Conservation (phyloP, 768 basidiomycete species). For the Boletales sp. region DNA sequence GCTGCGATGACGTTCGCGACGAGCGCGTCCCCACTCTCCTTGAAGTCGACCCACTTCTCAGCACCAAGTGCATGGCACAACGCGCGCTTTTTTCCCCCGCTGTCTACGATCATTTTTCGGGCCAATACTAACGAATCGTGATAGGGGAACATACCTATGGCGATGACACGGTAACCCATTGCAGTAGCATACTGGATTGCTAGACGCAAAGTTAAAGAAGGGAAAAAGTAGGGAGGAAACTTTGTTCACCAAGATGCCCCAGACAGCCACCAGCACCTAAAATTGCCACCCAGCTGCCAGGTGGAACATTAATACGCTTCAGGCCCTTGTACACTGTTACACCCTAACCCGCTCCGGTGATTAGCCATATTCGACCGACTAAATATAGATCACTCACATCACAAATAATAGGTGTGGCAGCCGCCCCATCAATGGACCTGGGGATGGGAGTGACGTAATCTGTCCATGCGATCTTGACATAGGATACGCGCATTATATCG, state of each 20-base stretch:
- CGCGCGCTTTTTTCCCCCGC: slow-evolving; percentile 38
- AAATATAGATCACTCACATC: slow-evolving; percentile 21
- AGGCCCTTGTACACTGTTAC: slow-evolving; percentile 49
- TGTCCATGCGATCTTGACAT: slow-evolving; percentile 31
- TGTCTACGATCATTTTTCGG: slow-evolving; percentile 28
- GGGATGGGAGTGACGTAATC: slow-evolving; percentile 46
- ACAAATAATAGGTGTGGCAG: slow-evolving; percentile 44
- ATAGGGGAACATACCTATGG: slow-evolving; percentile 29
- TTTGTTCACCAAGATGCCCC: slow-evolving; percentile 35
- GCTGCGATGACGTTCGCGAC: slow-evolving; percentile 36
- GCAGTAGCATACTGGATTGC: slow-evolving; percentile 45
- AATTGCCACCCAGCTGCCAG: slow-evolving; percentile 39
- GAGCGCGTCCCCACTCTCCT: slow-evolving; percentile 34
- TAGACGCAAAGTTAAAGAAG: slow-evolving; percentile 2
- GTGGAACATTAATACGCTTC: slow-evolving; percentile 32
- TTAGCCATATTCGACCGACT: neutral
- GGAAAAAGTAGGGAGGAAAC: neutral
- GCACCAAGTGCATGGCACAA: slow-evolving; percentile 38
- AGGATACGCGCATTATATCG: neutral
- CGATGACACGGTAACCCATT: slow-evolving; percentile 44
- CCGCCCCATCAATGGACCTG: slow-evolving; percentile 34
- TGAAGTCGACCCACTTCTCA: slow-evolving; percentile 47
- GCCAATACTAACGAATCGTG: neutral
- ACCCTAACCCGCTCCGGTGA: slow-evolving; percentile 15
- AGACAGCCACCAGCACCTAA: slow-evolving; percentile 40